Base-by-base conservation (phyloP, 345 rosid species). In the Turnera subulata region DNA sequence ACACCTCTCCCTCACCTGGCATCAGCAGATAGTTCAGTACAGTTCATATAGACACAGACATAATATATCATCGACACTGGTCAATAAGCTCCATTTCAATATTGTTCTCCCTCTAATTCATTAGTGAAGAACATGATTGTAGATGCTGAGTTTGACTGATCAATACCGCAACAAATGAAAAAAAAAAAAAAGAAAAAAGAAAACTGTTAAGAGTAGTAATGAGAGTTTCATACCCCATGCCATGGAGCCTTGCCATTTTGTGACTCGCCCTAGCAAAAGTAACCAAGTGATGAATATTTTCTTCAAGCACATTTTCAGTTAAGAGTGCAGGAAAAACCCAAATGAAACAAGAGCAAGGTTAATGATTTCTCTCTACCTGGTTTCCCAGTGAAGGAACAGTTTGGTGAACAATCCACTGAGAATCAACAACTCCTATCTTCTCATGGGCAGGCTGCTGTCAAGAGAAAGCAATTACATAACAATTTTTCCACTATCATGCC, bases 351-450 rank as follows among this genome's bases (percentile, higher is more conserved):
- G 38, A 40, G 23, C 8, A 13, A 46, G 37, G 62, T 29, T 52
- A 66, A 73, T 49, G 12, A 40, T 46, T n/a, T 68, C 19, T 13
- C 21, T 42, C 8, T 84, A 89, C 99, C 87, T 90, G 96, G 76
- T 46, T 81, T 50, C 97, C 96, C 0, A 94, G 95, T 2, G 97
- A 82, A 19, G 99, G 99, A 56, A 94, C 77, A 17, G 80, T 71
- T 69, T 85, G 93, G 67, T 94, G 99, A 73, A 85, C 82, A 60
- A 94, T 67, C 99, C 97, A 94, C 48, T 94, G 99, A 74, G 99
- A 71, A 76, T 90, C 99, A 14, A 94, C 97, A 5, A 94, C 96
- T 53, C 99, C 99, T 46, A 94, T 90, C 87, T 85, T 94, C 87
- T 94, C 95, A 71, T 88, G 92, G 20, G 99, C 97, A 64, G 96